These are phyloP conservation scores for Phlyctochytrium bullatum DNA, from an alignment of 192 early-diverging fungal species.

Conservation along the genomic window DNA sequence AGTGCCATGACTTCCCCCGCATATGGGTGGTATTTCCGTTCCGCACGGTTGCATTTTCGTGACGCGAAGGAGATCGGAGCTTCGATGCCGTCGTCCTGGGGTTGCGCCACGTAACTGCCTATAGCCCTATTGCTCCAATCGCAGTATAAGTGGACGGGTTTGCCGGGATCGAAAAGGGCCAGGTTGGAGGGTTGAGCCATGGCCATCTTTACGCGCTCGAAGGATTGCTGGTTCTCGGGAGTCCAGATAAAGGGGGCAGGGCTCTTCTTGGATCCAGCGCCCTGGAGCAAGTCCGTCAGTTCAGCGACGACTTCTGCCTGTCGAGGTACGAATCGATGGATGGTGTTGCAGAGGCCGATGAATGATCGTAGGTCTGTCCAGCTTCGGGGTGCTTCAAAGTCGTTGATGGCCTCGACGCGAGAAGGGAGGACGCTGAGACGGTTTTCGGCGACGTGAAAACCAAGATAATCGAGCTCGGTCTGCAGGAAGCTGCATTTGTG, in stretches of 20 bases:
- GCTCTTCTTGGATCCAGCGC: not conserved
- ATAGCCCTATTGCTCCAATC: conserved; percentile 7
- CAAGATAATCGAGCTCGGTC: conserved; percentile 12
- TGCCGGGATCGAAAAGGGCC: conserved; percentile 2
- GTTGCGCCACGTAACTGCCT: conserved; percentile 14
- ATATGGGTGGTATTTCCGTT: conserved; percentile 10
- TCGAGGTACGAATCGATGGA: conserved; percentile 8
- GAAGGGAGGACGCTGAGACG: conserved; percentile 8
- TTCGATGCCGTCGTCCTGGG: not conserved
- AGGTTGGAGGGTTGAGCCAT: conserved; percentile 6
- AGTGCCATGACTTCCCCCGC: not conserved
- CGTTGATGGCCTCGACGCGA: conserved; percentile 9
- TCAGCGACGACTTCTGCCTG: conserved; percentile 10
- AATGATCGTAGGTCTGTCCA: conserved; percentile 14
- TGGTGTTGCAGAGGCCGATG: conserved; percentile 22
- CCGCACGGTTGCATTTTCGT: not conserved
- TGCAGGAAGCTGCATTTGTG: conserved; percentile 13
- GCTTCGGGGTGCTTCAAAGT: not conserved
- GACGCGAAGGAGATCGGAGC: conserved; percentile 6
- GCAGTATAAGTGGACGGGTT: conserved; percentile 1
- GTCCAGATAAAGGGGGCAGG: not conserved
- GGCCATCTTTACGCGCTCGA: not conserved
- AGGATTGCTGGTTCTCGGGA: not conserved
- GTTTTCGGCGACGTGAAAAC: conserved; percentile 12
- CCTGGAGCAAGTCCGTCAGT: conserved; percentile 19